Evolutionary conservation across 2,329 filamentous ascomycete genomes (phyloP).

Genomic region (Neoascochyta sp.): DNA sequence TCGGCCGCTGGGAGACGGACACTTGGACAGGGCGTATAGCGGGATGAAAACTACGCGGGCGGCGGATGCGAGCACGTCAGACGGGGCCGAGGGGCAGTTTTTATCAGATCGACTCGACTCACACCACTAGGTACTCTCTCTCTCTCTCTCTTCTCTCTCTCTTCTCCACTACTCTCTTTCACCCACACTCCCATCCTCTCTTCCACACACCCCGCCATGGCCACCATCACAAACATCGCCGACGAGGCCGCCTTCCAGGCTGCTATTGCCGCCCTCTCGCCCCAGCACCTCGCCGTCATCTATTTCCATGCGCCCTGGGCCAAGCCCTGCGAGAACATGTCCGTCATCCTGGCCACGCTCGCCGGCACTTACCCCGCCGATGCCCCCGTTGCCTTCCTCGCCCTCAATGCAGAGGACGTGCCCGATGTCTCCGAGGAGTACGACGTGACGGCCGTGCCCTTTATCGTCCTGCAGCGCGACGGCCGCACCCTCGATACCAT

Average conservation of each 20-base stretch:
- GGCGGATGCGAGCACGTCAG: conserved; percentile 33
- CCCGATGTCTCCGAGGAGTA: conserved; percentile 88
- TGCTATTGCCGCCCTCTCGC: conserved; percentile 63
- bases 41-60: too few relatives aligned
- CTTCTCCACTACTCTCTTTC: not conserved
- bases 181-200: not conserved
- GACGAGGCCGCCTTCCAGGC: conserved; percentile 69
- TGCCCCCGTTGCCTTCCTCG: conserved; percentile 75
- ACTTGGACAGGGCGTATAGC: too few relatives aligned
- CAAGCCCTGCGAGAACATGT: conserved; percentile 92
- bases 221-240: conserved; percentile 70
- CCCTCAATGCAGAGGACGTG: conserved; percentile 90
- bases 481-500: conserved; percentile 77
- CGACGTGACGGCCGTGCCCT: conserved; percentile 91
- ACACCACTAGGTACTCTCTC: not conserved
- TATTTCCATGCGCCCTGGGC: conserved; percentile 98
- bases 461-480: conserved; percentile 76
- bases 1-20: too few relatives aligned
- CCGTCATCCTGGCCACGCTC: conserved; percentile 76
- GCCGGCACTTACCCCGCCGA: conserved; percentile 77
- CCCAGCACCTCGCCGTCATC: conserved; percentile 72
- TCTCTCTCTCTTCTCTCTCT: not conserved
- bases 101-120: conserved; percentile 19
- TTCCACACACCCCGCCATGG: conserved; percentile 23
- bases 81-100: conserved; percentile 5